phyloP scores from a whole-genome alignment of 2,329 filamentous ascomycete species.

The Ophiostoma populinum region DNA sequence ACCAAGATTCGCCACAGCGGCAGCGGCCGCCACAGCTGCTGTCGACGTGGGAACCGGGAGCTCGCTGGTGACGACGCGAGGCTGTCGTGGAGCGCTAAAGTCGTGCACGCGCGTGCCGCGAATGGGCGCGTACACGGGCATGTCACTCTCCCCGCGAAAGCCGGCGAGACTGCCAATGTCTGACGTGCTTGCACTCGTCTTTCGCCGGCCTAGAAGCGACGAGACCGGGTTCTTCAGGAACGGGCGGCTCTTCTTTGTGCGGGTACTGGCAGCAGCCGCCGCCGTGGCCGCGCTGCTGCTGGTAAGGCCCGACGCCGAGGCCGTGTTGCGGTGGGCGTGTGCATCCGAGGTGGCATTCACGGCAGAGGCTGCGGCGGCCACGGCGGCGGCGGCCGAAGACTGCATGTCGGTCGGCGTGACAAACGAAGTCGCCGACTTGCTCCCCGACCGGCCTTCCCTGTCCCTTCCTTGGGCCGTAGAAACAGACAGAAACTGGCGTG shows the following conservation, averaged over 20 bases:
- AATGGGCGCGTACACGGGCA: constrained; percentile 44
- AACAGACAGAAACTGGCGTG: constrained; percentile 14
- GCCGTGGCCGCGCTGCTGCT: constrained; percentile 16
- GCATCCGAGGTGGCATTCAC: constrained; percentile 23
- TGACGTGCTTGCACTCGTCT: constrained; percentile 30
- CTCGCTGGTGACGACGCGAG: constrained; percentile 21
- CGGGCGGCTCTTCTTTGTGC: constrained; percentile 35
- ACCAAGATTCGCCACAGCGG: constrained; percentile 2
- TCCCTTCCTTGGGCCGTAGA: constrained; percentile 1
- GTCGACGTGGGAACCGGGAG: neutral
- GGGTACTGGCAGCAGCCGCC: constrained; percentile 26
- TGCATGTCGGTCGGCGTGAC: constrained; percentile 32
- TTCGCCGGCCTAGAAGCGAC: constrained; percentile 38
- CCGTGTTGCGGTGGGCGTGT: constrained; percentile 16
- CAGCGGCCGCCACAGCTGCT: constrained; percentile 6
- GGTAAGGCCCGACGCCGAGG: constrained; percentile 22
- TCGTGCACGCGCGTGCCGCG: constrained; percentile 47
- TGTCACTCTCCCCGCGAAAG: constrained; percentile 19
- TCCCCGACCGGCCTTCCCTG: constrained; percentile 2
- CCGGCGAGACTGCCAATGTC: constrained; percentile 26
- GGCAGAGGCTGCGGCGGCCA: constrained; percentile 25
- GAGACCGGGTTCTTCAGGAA: constrained; percentile 45
- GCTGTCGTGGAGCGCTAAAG: constrained; percentile 42
- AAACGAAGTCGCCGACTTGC: constrained; percentile 25
- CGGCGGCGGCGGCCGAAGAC: constrained; percentile 18